These are phyloP conservation scores for Prunus mira DNA, from an alignment of 306 rosid genomes.

Conservation along the genomic window DNA sequence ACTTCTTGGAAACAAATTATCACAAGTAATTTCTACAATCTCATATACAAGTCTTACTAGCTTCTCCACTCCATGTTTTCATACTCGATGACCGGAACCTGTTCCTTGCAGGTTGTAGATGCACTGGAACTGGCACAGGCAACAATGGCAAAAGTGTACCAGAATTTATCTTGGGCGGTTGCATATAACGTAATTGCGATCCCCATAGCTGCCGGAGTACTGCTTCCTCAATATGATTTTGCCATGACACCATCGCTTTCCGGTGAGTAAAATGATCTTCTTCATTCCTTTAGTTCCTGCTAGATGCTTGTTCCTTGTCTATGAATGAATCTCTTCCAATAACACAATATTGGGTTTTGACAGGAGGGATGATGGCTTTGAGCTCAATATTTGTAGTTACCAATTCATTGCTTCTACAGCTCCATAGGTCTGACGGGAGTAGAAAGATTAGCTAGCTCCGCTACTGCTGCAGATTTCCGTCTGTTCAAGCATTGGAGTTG, in stretches of 20 bases:
- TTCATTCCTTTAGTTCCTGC: background rate
- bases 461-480: background rate
- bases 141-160: conserved; percentile 91
- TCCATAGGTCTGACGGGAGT: conserved; percentile 43
- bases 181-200: conserved; percentile 79
- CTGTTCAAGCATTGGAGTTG: background rate
- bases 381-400: conserved; percentile 91
- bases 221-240: conserved; percentile 86
- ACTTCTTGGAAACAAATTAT: conserved; percentile 88
- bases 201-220: conserved; percentile 84
- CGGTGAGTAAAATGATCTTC: conserved; percentile 42
- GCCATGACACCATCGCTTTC: conserved; percentile 99
- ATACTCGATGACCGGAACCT: conserved; percentile 10
- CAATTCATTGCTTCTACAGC: conserved; percentile 85
- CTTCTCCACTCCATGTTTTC: conserved; percentile 16
- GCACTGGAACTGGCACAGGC: conserved; percentile 86
- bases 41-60: background rate
- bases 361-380: conserved; percentile 97
- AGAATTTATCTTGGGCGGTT: conserved; percentile 91
- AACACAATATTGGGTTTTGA: conserved; percentile 24
- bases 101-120: conserved; percentile 69
- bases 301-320: background rate
- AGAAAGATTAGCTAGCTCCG: conserved; percentile 10
- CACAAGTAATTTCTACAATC: conserved; percentile 57
- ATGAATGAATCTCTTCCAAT: background rate